Evolutionary conservation across 2,329 filamentous ascomycete genomes (phyloP).

Genomic region (Alternaria conjuncta): DNA sequence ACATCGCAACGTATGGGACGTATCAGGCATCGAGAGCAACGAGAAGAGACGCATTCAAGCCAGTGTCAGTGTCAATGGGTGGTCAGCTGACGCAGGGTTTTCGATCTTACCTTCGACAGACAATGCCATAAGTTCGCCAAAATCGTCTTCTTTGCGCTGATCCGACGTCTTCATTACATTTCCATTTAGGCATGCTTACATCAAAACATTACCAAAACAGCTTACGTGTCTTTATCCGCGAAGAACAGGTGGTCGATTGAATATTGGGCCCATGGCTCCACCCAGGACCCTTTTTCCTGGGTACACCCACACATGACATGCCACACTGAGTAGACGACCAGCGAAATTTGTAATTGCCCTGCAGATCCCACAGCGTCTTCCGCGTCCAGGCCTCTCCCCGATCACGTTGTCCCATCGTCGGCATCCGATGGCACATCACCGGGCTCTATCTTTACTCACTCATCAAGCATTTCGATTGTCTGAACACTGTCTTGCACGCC

Average conservation of each 20-base stretch:
- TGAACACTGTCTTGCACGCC: not conserved
- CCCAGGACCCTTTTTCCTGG: not conserved
- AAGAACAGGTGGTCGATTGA: not conserved
- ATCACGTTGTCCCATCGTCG: not conserved
- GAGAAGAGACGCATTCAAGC: not conserved
- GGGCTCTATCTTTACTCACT: not conserved
- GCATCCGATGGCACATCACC: not conserved
- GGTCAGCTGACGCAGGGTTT: not conserved
- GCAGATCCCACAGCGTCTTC: not conserved
- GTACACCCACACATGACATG: not conserved
- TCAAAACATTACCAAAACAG: not conserved
- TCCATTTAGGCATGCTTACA: not conserved
- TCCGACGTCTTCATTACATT: not conserved
- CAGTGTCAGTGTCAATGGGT: conserved; percentile 33
- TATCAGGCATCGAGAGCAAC: not conserved
- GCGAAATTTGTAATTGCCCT: not conserved
- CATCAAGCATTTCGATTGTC: not conserved
- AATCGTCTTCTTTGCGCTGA: not conserved
- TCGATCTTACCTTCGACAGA: not conserved
- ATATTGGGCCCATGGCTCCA: not conserved
- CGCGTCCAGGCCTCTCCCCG: not conserved
- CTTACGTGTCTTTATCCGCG: not conserved
- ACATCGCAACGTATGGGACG: not conserved
- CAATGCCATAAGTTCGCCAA: not conserved
- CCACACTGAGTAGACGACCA: not conserved